Evolutionary conservation across 2,329 filamentous ascomycete species (phyloP), one percentile per base, ranked within the genome.

Genomic region (Polychaeton citri): DNA sequence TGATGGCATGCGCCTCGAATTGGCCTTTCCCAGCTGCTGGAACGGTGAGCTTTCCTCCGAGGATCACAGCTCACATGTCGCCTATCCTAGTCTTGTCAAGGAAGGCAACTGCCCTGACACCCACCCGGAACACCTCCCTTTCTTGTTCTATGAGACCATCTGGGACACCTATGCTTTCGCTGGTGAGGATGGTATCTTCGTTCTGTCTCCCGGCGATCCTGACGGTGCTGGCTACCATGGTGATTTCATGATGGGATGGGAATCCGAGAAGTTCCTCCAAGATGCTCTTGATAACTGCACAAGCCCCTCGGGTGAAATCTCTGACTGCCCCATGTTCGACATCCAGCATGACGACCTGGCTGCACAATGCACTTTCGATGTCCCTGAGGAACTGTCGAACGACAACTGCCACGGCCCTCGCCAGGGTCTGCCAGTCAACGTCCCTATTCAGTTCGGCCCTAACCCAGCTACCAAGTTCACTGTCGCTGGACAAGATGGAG

Each of bases 1-100:
- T n/a, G 71, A 92, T 50, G 88, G 88, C 39, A 54, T 93, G 32
- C 79, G 86, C 32, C 66, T 88, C 31, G 86, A 94, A 60, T 61
- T 92, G 40, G 83, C 84, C 72, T 93, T 94, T 62, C 83, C 84
- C 0, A 85, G 79, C 2, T 94, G 85, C 71, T 92, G 85, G 80
- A 82, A 90, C 49, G 82, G 83, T 34, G 68, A 79, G 43, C 44
- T 63, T 8, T 69, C 72, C 46, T 63, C 66, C 2, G 15, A 45
- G 0, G 64, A 77, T 49, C 70, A 77, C 59, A 64, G 65, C 43
- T 67, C 64, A 20, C 74, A 95, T 54, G 71, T 94, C 42, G 80
- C 79, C 4, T 95, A 86, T 57, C 84, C 85, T 1, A 70, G 74
- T 47, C 65, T 79, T 9, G 79, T 92, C 49, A 82, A 83, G 62